Evolutionary conservation across 2,329 filamentous ascomycete genomes (phyloP), one percentile per base, ranked within the genome.

Genomic region (Colletotrichum caudatum): DNA sequence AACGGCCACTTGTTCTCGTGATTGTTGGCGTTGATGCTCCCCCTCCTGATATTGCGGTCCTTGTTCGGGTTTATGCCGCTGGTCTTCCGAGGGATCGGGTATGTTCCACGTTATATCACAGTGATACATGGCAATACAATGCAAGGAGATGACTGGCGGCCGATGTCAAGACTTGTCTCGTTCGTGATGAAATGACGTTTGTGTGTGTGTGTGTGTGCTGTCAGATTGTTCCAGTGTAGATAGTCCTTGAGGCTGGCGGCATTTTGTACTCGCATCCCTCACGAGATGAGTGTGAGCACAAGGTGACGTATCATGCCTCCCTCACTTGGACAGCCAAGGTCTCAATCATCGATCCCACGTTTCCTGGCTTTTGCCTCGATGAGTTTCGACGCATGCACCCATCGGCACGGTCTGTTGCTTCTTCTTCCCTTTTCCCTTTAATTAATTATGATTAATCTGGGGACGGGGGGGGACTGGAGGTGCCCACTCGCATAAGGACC

Each of bases 101-200:
- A 59, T 60, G 53, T 41, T 60, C 69, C 65, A 71, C 48, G 65
- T 64, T 69, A 71, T 71, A 56, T 71, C 69, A 60, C 69, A 71
- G 48, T 71, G 69, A 71, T 71, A 71, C 69, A 71, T 71, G 56
- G 60, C 65, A 71, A 57, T 71, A 46, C 69, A 59, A 53, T 16
- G 37, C 51, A 50, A 58, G 18, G 29, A 29, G 5, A 29, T 29
- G 29, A 29, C 29, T 29, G 29, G 50, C 51, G 53, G 37, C 29
- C 26, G 23, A 51, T 67, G 33, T 29, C 39, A 48, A 48, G 41
- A 62, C 41, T 60, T 60, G 50, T 46, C 50, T 57, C 26, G 26
- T 46, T 26, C n/a, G 48, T 56, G 18, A 35, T 16, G 44, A 23
- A 44, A 18, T 50, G 8, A 9, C 12, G 37, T 23, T 56, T 53